phyloP scores from a whole-genome alignment of 1,284 basidiomycete species.

The Ceratobasidium sp. region DNA sequence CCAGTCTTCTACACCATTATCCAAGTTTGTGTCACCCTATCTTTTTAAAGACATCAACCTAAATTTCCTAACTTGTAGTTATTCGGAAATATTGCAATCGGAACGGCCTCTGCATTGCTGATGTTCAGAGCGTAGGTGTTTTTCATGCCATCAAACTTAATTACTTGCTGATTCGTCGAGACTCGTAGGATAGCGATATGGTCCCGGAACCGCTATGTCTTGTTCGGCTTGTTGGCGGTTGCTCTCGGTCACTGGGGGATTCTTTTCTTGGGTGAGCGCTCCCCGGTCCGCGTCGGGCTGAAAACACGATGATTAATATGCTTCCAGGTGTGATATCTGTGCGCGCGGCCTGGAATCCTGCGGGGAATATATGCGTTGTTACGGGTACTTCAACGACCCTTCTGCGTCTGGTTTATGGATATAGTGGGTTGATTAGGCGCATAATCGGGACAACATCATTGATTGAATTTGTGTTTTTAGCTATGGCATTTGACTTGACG shows the following conservation, averaged over 20 bases:
- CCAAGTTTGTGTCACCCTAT: slow-evolving; percentile 54
- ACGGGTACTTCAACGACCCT: slow-evolving; percentile 60
- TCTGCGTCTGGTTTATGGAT: slow-evolving; percentile 69
- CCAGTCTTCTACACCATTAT: slow-evolving; percentile 68
- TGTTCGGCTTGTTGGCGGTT: slow-evolving; percentile 59
- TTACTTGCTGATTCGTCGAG: too few relatives aligned
- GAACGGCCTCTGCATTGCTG: slow-evolving; percentile 67
- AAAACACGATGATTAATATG: slow-evolving; percentile 41
- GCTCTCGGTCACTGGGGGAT: slow-evolving; percentile 69
- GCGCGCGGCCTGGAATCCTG: slow-evolving; percentile 57
- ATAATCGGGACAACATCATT: background rate
- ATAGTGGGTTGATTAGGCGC: slow-evolving; percentile 56
- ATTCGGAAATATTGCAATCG: slow-evolving; percentile 68
- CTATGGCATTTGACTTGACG: slow-evolving; percentile 43
- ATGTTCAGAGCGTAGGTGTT: slow-evolving; percentile 68
- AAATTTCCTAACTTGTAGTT: slow-evolving; percentile 51
- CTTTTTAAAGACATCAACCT: slow-evolving; percentile 5
- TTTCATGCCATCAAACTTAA: too few relatives aligned
- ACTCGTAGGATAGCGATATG: slow-evolving; percentile 73
- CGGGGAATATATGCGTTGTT: slow-evolving; percentile 56
- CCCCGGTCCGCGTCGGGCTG: slow-evolving; percentile 51
- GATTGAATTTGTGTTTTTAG: slow-evolving; percentile 35
- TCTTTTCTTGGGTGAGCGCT: slow-evolving; percentile 69
- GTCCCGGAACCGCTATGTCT: slow-evolving; percentile 61
- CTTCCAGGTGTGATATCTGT: slow-evolving; percentile 23